Percentiles rank a stretch among this genome's conserved stretches.
These are phyloP conservation scores for Malassezia dermatis DNA, from an alignment of 1,284 basidiomycete genomes.

Conservation along the genomic window DNA sequence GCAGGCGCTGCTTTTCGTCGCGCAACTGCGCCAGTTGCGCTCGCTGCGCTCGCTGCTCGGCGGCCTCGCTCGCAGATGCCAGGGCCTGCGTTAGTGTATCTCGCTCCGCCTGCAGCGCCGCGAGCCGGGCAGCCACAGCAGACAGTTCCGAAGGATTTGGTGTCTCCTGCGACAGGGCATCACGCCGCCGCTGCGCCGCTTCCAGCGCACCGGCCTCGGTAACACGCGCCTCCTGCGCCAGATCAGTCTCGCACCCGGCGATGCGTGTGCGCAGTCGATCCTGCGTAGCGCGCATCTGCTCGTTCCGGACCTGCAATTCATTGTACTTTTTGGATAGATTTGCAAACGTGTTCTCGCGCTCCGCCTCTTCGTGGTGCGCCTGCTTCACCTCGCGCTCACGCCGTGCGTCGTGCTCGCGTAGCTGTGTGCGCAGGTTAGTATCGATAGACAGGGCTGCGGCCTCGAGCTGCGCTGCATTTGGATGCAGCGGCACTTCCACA, in stretches of 20 bases:
- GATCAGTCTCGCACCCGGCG: neutral
- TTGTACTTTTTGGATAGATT: neutral
- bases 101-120: constrained; percentile 4
- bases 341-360: neutral
- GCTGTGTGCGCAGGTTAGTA: neutral
- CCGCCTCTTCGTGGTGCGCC: neutral
- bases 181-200: neutral
- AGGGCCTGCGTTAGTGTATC: neutral
- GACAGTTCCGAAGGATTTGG: neutral
- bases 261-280: constrained; percentile 3
- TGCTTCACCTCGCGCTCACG: neutral
- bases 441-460: neutral
- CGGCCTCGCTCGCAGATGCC: neutral
- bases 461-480: neutral
- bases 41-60: neutral
- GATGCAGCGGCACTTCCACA: neutral
- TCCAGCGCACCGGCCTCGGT: neutral
- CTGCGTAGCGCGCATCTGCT: neutral
- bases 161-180: neutral
- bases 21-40: constrained; percentile 23
- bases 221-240: neutral
- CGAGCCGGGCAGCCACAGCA: neutral
- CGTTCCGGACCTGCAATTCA: constrained; percentile 3
- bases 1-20: constrained; percentile 50
- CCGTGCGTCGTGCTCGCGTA: neutral